Base-by-base conservation (phyloP, 441 rosid genomes). In the Erodium moschatum region DNA sequence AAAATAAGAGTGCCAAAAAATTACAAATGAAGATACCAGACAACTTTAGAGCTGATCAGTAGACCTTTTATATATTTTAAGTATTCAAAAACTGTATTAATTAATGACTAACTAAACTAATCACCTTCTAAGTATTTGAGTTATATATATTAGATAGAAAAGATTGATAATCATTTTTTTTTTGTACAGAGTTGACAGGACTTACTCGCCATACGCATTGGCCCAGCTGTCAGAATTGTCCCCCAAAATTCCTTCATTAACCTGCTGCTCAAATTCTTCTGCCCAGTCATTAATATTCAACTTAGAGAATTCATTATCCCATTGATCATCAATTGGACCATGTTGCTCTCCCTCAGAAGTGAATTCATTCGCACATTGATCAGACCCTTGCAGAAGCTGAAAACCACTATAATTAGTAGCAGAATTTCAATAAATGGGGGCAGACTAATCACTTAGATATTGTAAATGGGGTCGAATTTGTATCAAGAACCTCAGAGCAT, bases 241-340 rank as follows among this genome's bases (percentile, higher is more conserved):
- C 65, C 86, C 93, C 50, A 81, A 69, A 54, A 85, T 84, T 76
- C 87, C 90, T 72, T 87, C 96, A 62, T 75, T 85, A 68, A 84
- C 80, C 74, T 89, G 86, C 76, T 73, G 84, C 52, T 88, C 90
- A 80, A 89, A 91, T 84, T 94, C 99, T 65, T 94, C 99, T 16
- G 65, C 84, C 97, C 97, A 94, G 79, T 91, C 96, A 84, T 85
- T 74, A 71, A 91, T 89, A 80, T 87, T 78, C 81, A 91, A 81
- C 81, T 94, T 91, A 42, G 99, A 91, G 83, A 94, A 91, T 82
- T 90, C 99, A 80, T 91, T 81, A 61, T 85, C 94, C 99, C 97
- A 91, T 74, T 87, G 87, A 83, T 90, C 92, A 61, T 89, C 96
- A 52, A 73, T 78, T 65, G 86, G 38, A 62, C 81, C 86, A 72